Evolutionary conservation across 2,329 filamentous ascomycete genomes (phyloP).

Genomic region (Neofusicoccum parvum): DNA sequence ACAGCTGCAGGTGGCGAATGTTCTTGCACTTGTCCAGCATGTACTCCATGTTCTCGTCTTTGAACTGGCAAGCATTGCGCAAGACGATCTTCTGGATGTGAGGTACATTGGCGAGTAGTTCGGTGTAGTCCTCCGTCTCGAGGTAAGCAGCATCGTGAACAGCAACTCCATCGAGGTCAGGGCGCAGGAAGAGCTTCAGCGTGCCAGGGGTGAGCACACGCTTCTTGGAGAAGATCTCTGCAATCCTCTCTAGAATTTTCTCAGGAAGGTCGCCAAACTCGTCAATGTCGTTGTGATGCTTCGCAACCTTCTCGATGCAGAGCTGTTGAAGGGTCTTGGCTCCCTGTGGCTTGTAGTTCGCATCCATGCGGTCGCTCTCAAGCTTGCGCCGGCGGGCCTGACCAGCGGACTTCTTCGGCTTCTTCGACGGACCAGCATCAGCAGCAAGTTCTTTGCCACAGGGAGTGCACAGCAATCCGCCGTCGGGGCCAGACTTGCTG

Average conservation of each 20-base stretch:
- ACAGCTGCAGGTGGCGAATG: constrained; percentile 74
- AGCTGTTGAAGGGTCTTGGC: constrained; percentile 69
- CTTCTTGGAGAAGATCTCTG: constrained; percentile 66
- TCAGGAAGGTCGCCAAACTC: constrained; percentile 66
- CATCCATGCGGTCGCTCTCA: constrained; percentile 84
- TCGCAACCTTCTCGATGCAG: constrained; percentile 65
- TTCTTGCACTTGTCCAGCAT: constrained; percentile 70
- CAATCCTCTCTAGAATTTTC: constrained; percentile 58
- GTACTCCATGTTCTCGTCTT: constrained; percentile 80
- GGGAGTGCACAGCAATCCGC: constrained; percentile 79
- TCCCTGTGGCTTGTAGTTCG: constrained; percentile 60
- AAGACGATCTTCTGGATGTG: constrained; percentile 71
- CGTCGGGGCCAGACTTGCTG: constrained; percentile 77
- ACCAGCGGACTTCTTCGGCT: constrained; percentile 59
- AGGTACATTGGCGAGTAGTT: constrained; percentile 76
- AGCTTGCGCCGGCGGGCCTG: constrained; percentile 70
- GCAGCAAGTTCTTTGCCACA: constrained; percentile 77
- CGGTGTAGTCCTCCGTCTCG: constrained; percentile 72
- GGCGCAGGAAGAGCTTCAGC: constrained; percentile 53
- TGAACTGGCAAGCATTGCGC: constrained; percentile 87
- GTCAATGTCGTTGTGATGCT: constrained; percentile 65
- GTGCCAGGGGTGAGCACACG: constrained; percentile 58
- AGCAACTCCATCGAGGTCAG: constrained; percentile 58
- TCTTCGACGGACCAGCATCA: constrained; percentile 62
- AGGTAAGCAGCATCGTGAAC: constrained; percentile 68